Percentiles rank a stretch among this genome's conserved stretches.
Conservation (phyloP, 1,139 yeast genomes). For the Hansenula sp. region DNA sequence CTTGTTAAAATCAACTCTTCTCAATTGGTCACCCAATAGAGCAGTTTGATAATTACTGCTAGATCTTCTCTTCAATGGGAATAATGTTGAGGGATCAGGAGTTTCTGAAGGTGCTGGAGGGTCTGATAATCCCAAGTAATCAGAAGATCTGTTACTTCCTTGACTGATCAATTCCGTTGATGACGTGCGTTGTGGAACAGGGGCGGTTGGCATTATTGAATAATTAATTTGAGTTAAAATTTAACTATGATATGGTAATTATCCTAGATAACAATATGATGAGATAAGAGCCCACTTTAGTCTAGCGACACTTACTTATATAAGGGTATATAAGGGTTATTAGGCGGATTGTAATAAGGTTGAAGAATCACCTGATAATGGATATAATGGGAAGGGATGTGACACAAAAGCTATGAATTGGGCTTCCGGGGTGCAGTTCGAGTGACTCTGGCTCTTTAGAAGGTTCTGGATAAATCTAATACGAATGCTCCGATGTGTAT, state of each 20-base stretch:
- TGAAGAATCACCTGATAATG: not conserved
- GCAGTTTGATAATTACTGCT: constrained; percentile 14
- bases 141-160: constrained; percentile 5
- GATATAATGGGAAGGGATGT: not conserved
- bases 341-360: not conserved
- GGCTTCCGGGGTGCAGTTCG: not conserved
- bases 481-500: no score
- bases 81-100: constrained; percentile 8
- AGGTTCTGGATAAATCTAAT: no score
- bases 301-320: not conserved
- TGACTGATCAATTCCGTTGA: not conserved
- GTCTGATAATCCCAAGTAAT: constrained; percentile 7
- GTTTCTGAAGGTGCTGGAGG: constrained; percentile 16
- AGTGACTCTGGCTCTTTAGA: not conserved
- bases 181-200: not conserved
- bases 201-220: not conserved
- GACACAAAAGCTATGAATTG: not conserved
- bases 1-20: not conserved
- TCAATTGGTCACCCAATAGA: constrained; percentile 5
- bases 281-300: not conserved
- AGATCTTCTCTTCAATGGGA: constrained; percentile 12
- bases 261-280: no score
- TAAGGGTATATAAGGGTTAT: not conserved
- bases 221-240: no score
- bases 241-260: no score